phyloP scores from a whole-genome alignment of 768 basidiomycete species.

The Boletus rufocinnamomeus region DNA sequence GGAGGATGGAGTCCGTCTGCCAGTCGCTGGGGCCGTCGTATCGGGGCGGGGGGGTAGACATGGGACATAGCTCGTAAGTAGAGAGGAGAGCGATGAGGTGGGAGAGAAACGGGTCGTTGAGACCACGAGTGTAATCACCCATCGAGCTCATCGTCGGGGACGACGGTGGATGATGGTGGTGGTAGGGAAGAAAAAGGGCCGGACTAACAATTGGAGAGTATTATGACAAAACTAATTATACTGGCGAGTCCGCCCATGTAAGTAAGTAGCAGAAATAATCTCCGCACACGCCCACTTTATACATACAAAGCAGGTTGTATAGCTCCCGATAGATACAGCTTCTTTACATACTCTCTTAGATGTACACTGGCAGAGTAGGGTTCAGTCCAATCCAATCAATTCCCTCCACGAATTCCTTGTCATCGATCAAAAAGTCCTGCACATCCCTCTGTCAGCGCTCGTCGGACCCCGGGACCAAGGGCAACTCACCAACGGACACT shows the following conservation, averaged over 20 bases:
- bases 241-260: background rate
- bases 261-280: constrained; percentile 13
- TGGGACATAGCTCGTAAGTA: constrained; percentile 56
- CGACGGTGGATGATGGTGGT: constrained; percentile 14
- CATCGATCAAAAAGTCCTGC: constrained; percentile 84
- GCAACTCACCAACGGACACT: constrained; percentile 64
- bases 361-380: constrained; percentile 79
- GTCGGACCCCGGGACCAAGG: background rate
- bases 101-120: constrained; percentile 44
- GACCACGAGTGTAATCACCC: constrained; percentile 21
- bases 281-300: constrained; percentile 17
- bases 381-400: constrained; percentile 74
- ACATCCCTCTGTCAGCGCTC: constrained; percentile 10
- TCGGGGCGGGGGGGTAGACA: constrained; percentile 50
- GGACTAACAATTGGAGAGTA: background rate
- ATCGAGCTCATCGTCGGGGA: constrained; percentile 38
- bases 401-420: constrained; percentile 68
- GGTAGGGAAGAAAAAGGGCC: background rate
- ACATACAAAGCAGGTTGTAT: background rate
- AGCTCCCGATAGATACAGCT: constrained; percentile 3
- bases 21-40: constrained; percentile 58
- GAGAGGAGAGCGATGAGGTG: constrained; percentile 62
- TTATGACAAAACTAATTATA: background rate
- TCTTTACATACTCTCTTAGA: constrained; percentile 39
- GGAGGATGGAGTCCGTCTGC: constrained; percentile 59